These are phyloP conservation scores for Penicillium coffeae DNA, from an alignment of 495 filamentous ascomycete genomes.

Conservation along the genomic window DNA sequence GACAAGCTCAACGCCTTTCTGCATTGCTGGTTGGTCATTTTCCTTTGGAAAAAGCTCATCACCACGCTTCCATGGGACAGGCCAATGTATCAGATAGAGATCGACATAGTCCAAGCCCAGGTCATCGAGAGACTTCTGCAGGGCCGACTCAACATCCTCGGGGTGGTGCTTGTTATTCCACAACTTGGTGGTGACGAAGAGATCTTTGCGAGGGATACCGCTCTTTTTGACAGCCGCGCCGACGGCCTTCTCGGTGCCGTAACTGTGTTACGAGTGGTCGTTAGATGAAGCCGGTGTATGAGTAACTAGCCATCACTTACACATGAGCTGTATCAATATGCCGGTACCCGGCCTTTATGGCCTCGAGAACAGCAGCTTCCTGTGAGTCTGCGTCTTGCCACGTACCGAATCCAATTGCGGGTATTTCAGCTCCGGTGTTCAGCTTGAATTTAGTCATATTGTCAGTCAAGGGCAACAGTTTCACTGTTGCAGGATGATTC, in stretches of 20 bases:
- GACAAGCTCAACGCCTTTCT: conserved; percentile 44
- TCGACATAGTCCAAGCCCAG: conserved; percentile 65
- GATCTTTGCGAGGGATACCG: conserved; percentile 52
- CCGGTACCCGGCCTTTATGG: conserved; percentile 54
- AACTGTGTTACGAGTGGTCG: conserved; percentile 17
- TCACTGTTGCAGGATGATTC: no score
- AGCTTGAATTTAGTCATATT: conserved; percentile 35
- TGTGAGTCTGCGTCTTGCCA: conserved; percentile 48
- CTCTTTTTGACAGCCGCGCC: conserved; percentile 56
- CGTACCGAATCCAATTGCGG: conserved; percentile 45
- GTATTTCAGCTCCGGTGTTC: conserved; percentile 50
- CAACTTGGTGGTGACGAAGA: conserved; percentile 69
- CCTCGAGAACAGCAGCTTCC: conserved; percentile 43
- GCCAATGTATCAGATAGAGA: conserved; percentile 70
- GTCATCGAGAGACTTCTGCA: conserved; percentile 57
- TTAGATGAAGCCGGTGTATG: not conserved
- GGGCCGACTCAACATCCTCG: conserved; percentile 54
- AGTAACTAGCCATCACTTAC: conserved; percentile 26
- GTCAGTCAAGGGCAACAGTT: no score
- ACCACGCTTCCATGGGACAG: conserved; percentile 46
- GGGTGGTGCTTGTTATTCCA: conserved; percentile 67
- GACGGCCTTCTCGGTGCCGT: conserved; percentile 48
- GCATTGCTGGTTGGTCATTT: conserved; percentile 42
- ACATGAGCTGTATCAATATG: conserved; percentile 58
- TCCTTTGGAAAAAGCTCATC: conserved; percentile 38